Percentiles rank a stretch among this genome's conserved stretches.
These are phyloP conservation scores for Clitopilus passeckerianus DNA, from an alignment of 768 basidiomycete genomes.

Conservation along the genomic window DNA sequence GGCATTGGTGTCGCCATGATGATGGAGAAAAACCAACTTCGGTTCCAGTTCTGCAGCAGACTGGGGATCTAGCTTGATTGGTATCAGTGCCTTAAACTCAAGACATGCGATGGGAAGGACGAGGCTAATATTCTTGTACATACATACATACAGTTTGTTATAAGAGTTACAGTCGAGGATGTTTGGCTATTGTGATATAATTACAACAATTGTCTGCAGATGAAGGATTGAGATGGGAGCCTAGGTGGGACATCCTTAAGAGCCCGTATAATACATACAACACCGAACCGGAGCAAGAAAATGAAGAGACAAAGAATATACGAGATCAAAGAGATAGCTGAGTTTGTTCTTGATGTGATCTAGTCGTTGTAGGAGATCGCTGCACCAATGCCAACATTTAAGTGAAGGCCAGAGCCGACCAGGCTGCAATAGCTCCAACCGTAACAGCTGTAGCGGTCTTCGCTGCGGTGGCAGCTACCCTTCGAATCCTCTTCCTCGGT, in stretches of 20 bases:
- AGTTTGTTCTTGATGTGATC: background rate
- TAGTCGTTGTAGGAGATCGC: background rate
- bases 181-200: background rate
- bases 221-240: background rate
- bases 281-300: background rate
- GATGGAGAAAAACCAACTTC: background rate
- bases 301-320: background rate
- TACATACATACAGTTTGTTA: background rate
- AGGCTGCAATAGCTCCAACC: slow-evolving; percentile 66
- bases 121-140: background rate
- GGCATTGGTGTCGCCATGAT: background rate
- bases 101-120: background rate
- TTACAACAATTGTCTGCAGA: background rate
- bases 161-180: background rate
- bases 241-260: background rate
- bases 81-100: background rate
- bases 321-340: background rate
- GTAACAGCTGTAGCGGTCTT: slow-evolving; percentile 61
- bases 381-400: slow-evolving; percentile 18
- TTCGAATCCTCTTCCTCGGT: slow-evolving; percentile 32
- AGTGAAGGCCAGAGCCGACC: slow-evolving; percentile 69
- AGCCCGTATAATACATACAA: background rate
- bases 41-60: background rate
- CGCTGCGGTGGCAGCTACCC: slow-evolving; percentile 36
- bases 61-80: background rate